These are phyloP conservation scores for Trypanosoma caninum DNA, from an alignment of 208 protist species.

Conservation along the genomic window DNA sequence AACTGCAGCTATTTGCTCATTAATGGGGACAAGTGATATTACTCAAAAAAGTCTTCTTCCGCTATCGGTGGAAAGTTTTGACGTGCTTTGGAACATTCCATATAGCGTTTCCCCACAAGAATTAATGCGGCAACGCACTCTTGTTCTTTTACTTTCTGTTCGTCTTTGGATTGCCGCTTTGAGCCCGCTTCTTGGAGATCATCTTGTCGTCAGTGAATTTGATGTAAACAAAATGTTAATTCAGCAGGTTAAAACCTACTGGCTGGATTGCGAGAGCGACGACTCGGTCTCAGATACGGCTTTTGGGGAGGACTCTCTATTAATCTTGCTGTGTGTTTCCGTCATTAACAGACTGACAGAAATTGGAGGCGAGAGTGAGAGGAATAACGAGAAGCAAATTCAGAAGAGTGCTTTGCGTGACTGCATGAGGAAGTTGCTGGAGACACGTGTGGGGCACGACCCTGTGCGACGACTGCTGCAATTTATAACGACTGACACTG, in stretches of 20 bases:
- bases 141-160: constrained; percentile 18
- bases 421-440: not conserved
- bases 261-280: not conserved
- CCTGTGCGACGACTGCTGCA: constrained; percentile 10
- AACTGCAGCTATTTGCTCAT: constrained; percentile 16
- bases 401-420: not conserved
- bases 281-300: not conserved
- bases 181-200: not conserved
- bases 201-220: not conserved
- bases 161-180: constrained; percentile 20
- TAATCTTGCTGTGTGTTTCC: constrained; percentile 37
- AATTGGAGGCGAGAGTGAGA: not conserved
- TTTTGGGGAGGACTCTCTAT: constrained; percentile 56
- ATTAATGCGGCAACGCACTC: not conserved
- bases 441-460: constrained; percentile 6
- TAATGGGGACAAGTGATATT: constrained; percentile 2
- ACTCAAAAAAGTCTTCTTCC: constrained; percentile 3
- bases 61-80: constrained; percentile 29
- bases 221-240: constrained; percentile 7
- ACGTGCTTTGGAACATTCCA: not conserved
- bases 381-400: not conserved
- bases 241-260: constrained; percentile 11
- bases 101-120: constrained; percentile 3
- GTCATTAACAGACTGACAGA: constrained; percentile 17
- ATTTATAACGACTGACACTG: constrained; percentile 9